Evolutionary conservation across 2,329 filamentous ascomycete species (phyloP), one percentile per base, ranked within the genome.

Genomic region (Fusarium fracticaudum): DNA sequence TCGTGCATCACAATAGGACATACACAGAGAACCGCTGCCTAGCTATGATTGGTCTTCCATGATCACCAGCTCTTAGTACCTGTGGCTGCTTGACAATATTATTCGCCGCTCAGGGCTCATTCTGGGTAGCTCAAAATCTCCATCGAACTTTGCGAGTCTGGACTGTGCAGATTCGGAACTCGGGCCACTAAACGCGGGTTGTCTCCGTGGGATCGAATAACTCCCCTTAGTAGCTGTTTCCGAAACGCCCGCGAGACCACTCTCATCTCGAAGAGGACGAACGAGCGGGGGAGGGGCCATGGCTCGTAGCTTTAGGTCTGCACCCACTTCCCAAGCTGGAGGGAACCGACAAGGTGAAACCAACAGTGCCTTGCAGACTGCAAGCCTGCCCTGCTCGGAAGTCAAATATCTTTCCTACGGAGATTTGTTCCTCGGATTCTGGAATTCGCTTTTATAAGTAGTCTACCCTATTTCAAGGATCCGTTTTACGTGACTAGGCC

Each of bases 401-500:
- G n/a, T 15, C 17, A 11, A 15, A 35, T 20, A 20, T 20, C 9
- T 18, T 9, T 14, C 31, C 3, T 5, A 3, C n/a, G n/a, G 15
- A 35, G 18, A 35, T 8, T 20, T 18, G 11, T 24, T 20, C 18
- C 4, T 11, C 10, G 5, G 14, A 1, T 18, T 35, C 18, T 6
- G 8, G 8, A 9, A 15, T 11, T 8, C 5, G 12, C 6, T 15
- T 8, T 20, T 13, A 33, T 5, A n/a, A 11, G 29, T 48, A 11
- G 20, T 15, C 5, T 31, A 4, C 20, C 26, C 9, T 15, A 11
- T n/a, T 24, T 5, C 1, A n/a, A 6, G 8, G 14, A 8, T 29
- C 3, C 10, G 14, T 17, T 8, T 15, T 35, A 24, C n/a, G 12
- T 20, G 12, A 4, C 4, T 20, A 0, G 2, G 8, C 33, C 12